Conservation (phyloP, 768 basidiomycete genomes). For the Gloeophyllum trabeum region DNA sequence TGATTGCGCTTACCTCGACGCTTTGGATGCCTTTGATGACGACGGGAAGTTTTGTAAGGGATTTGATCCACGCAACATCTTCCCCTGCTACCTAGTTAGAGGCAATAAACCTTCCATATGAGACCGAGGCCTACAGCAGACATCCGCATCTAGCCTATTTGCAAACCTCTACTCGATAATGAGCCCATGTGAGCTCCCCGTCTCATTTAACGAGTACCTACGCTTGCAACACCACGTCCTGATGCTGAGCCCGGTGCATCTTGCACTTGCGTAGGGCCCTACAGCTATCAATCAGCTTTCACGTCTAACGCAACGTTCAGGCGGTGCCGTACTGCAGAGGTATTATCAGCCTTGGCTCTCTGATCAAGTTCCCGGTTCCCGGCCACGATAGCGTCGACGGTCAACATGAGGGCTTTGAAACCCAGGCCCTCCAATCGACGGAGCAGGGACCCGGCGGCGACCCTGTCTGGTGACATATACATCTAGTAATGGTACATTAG, state of each 20-base stretch:
- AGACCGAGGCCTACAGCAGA: no score
- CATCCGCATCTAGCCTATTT: no score
- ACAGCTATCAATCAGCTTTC: no score
- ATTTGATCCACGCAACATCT: conserved; percentile 26
- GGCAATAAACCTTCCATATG: conserved; percentile 1
- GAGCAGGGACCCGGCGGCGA: conserved; percentile 25
- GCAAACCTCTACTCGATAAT: no score
- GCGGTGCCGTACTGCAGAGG: conserved; percentile 13
- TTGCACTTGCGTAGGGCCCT: no score
- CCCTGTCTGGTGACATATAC: no score
- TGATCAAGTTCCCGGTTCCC: conserved; percentile 29
- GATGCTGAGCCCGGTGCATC: no score
- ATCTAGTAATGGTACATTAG: conserved; percentile 16
- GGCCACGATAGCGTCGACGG: conserved; percentile 33
- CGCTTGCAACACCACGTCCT: no score
- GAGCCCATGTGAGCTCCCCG: no score
- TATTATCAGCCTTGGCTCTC: conserved; percentile 18
- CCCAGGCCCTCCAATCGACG: conserved; percentile 24
- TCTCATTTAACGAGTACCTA: no score
- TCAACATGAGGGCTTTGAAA: conserved; percentile 35
- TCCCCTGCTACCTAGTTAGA: conserved; percentile 12
- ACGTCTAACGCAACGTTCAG: background rate
- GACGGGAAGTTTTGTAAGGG: conserved; percentile 27
- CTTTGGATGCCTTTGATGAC: conserved; percentile 36
- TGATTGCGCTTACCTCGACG: conserved; percentile 20